Conservation (phyloP, 2,329 filamentous ascomycete species). For the Nothophoma quercina region DNA sequence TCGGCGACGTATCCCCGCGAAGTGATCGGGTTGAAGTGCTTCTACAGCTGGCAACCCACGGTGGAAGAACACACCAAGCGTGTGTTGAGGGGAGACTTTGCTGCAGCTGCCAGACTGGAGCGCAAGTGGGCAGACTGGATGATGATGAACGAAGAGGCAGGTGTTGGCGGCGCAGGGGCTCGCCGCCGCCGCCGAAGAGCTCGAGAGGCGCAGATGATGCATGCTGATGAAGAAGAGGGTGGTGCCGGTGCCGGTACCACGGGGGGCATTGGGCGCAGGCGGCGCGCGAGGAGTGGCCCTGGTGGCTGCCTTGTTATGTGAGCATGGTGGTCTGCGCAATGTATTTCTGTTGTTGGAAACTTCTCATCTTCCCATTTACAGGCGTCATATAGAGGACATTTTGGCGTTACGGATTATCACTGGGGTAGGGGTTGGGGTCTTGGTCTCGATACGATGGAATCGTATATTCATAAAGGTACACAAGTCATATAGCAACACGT, state of each 20-base stretch:
- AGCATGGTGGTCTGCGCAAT: slow-evolving; percentile 16
- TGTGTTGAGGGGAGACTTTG: slow-evolving; percentile 78
- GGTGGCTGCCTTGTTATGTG: slow-evolving; percentile 59
- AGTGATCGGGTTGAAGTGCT: slow-evolving; percentile 88
- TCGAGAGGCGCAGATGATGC: slow-evolving; percentile 79
- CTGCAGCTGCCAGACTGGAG: slow-evolving; percentile 79
- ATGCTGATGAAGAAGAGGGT: slow-evolving; percentile 81
- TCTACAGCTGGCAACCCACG: slow-evolving; percentile 93
- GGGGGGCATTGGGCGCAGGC: slow-evolving; percentile 52
- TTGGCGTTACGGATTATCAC: too few relatives aligned
- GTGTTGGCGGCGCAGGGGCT: slow-evolving; percentile 67
- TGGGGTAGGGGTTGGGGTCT: too few relatives aligned
- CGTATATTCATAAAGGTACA: too few relatives aligned
- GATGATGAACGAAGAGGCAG: slow-evolving; percentile 88
- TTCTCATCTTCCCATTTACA: not conserved
- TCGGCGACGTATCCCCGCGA: slow-evolving; percentile 72
- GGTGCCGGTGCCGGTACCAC: slow-evolving; percentile 38
- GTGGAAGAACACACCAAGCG: slow-evolving; percentile 93
- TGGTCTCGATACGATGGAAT: too few relatives aligned
- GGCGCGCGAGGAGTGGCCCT: slow-evolving; percentile 57
- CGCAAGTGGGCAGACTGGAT: slow-evolving; percentile 94
- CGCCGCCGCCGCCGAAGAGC: slow-evolving; percentile 78
- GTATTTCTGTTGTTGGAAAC: not conserved
- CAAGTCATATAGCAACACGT: too few relatives aligned
- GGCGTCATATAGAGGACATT: slow-evolving; percentile 6